Percentiles rank a stretch among this genome's conserved stretches.
Conservation (phyloP, 202 grass and related monocot genomes). For the Setaria viridis region DNA sequence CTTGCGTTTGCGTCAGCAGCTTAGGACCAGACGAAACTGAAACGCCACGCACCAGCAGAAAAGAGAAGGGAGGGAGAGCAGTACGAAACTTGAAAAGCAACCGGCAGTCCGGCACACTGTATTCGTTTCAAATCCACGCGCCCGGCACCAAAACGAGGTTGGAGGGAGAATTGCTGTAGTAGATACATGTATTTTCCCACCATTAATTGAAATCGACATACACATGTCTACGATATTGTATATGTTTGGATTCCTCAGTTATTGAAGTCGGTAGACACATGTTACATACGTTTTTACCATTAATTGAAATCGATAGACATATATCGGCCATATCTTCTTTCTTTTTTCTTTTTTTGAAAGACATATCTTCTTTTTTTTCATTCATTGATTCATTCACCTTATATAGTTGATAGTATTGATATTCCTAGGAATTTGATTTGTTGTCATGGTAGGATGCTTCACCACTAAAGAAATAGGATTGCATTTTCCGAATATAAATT, state of each 20-base stretch:
- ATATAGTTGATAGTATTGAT: neutral
- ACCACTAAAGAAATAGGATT: neutral
- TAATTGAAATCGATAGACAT: neutral
- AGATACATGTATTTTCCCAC: neutral
- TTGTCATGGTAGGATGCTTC: neutral
- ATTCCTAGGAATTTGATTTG: neutral
- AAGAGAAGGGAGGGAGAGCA: slow-evolving; percentile 6
- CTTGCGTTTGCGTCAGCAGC: slow-evolving; percentile 1
- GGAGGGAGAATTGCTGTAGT: neutral
- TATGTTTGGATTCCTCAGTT: too few relatives aligned
- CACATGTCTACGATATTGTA: neutral
- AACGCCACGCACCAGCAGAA: neutral
- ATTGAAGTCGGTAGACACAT: too few relatives aligned
- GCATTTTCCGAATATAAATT: too few relatives aligned
- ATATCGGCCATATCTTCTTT: neutral
- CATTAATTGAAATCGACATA: neutral
- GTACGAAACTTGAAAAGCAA: slow-evolving; percentile 43
- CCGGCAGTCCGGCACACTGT: neutral
- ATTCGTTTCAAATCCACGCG: slow-evolving; percentile 6
- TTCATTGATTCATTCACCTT: neutral
- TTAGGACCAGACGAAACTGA: slow-evolving; percentile 6
- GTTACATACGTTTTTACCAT: neutral
- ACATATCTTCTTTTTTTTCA: neutral
- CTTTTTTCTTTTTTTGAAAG: neutral
- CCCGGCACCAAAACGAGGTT: neutral